Conservation (phyloP, 331 rosid species). For the Malus hybrid region DNA sequence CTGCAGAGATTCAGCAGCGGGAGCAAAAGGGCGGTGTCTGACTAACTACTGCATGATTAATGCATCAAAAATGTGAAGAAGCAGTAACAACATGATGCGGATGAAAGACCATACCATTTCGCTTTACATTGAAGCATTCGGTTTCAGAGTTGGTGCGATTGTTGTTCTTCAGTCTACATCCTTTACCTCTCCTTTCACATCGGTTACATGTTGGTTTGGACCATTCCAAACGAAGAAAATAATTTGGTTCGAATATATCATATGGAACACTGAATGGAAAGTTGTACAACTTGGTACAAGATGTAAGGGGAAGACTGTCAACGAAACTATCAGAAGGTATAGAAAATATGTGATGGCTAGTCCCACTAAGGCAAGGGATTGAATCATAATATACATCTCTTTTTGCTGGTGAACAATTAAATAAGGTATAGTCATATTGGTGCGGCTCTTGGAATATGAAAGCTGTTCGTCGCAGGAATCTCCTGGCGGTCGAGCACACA, state of each 20-base stretch:
- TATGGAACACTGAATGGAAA: not conserved
- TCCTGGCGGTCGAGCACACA: no score
- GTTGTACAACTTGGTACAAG: not conserved
- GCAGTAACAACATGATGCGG: not conserved
- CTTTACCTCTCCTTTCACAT: not conserved
- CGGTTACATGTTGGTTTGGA: not conserved
- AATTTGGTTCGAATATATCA: not conserved
- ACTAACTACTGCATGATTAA: no score
- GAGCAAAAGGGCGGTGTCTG: no score
- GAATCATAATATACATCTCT: not conserved
- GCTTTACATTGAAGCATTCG: not conserved
- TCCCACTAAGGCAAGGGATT: not conserved
- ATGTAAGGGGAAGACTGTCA: not conserved
- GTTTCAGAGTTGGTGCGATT: not conserved
- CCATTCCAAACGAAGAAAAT: not conserved
- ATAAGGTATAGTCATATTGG: not conserved
- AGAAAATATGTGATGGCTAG: not conserved
- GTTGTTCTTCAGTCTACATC: not conserved
- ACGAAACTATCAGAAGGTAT: accelerated
- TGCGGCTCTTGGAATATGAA: not conserved
- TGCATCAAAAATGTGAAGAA: no score
- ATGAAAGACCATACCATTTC: not conserved
- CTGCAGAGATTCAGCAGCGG: no score
- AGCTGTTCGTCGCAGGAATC: no score
- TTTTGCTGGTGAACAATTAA: not conserved